These are phyloP conservation scores for Paraphaeosphaeria sporulosa DNA, from an alignment of 2,329 filamentous ascomycete genomes.

Conservation along the genomic window DNA sequence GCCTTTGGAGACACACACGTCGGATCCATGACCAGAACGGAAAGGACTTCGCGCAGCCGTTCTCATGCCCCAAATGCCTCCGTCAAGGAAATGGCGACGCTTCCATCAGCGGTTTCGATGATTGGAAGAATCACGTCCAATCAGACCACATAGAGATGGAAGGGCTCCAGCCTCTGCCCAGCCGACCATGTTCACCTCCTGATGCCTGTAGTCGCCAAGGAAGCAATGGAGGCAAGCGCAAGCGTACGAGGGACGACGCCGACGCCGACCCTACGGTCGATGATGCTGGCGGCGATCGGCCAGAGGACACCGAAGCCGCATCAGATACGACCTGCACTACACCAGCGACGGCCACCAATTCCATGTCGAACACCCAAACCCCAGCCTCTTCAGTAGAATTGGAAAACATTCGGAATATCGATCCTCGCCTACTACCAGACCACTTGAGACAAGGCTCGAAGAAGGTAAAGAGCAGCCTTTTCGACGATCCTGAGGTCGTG, in stretches of 20 bases:
- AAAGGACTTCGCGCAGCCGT: conserved; percentile 8
- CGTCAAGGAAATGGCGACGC: conserved; percentile 6
- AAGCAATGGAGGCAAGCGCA: conserved; percentile 7
- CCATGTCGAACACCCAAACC: too few relatives aligned
- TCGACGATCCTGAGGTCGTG: too few relatives aligned
- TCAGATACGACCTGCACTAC: conserved; percentile 7
- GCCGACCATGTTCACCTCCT: conserved; percentile 4
- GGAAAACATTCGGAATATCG: too few relatives aligned
- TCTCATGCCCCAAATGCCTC: conserved; percentile 6
- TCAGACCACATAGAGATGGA: conserved; percentile 8
- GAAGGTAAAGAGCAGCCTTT: too few relatives aligned
- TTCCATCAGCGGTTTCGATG: conserved; percentile 8
- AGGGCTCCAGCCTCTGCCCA: conserved; percentile 7
- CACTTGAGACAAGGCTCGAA: too few relatives aligned
- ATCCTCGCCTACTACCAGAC: too few relatives aligned
- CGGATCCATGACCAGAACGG: too few relatives aligned
- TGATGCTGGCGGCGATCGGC: conserved; percentile 1
- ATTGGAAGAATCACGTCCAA: conserved; percentile 6
- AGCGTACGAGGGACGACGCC: conserved; percentile 7
- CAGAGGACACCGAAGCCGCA: conserved; percentile 8
- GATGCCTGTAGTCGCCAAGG: conserved; percentile 4
- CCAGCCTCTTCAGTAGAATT: too few relatives aligned
- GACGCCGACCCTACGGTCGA: conserved; percentile 6
- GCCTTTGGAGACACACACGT: too few relatives aligned
- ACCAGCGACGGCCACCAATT: too few relatives aligned